Conservation (phyloP, 1,139 yeast genomes). For the Kluyveromyces sp. region DNA sequence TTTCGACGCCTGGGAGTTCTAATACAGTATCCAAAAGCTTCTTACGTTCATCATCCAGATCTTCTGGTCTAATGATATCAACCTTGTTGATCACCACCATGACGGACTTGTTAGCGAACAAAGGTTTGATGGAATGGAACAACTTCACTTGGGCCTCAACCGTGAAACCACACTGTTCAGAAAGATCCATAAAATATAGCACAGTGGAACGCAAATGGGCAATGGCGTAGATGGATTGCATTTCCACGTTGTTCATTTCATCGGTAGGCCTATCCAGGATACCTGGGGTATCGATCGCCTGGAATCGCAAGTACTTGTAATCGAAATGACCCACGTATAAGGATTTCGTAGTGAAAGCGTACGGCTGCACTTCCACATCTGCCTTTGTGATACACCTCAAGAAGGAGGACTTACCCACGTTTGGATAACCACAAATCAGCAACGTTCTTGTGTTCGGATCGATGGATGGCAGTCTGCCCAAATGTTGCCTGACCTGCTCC, state of each 20-base stretch:
- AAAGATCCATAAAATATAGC: constrained; percentile 92
- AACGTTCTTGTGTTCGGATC: constrained; percentile 98
- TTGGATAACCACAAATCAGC: constrained; percentile 96
- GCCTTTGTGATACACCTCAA: constrained; percentile 91
- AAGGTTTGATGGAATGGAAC: constrained; percentile 93
- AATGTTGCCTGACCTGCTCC: constrained; percentile 98
- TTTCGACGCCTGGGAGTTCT: constrained; percentile 74
- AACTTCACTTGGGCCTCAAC: constrained; percentile 95
- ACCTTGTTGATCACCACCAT: constrained; percentile 93
- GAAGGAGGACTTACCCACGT: constrained; percentile 97
- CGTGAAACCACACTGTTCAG: constrained; percentile 98
- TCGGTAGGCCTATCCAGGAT: constrained; percentile 97
- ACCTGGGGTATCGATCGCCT: constrained; percentile 99
- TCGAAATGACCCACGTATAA: constrained; percentile 96
- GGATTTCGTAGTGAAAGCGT: constrained; percentile 95
- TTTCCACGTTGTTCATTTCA: constrained; percentile 98
- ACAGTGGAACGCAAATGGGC: constrained; percentile 97
- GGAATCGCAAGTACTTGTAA: constrained; percentile 93
- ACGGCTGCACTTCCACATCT: constrained; percentile 98
- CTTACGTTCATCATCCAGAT: constrained; percentile 70
- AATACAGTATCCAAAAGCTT: constrained; percentile 58
- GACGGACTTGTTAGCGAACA: constrained; percentile 94
- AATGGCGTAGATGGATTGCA: constrained; percentile 98
- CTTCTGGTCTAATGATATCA: constrained; percentile 81
- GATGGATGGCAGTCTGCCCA: constrained; percentile 95